These are phyloP conservation scores for Sporothrix euskadiensis DNA, from an alignment of 2,329 filamentous ascomycete genomes.

Conservation along the genomic window DNA sequence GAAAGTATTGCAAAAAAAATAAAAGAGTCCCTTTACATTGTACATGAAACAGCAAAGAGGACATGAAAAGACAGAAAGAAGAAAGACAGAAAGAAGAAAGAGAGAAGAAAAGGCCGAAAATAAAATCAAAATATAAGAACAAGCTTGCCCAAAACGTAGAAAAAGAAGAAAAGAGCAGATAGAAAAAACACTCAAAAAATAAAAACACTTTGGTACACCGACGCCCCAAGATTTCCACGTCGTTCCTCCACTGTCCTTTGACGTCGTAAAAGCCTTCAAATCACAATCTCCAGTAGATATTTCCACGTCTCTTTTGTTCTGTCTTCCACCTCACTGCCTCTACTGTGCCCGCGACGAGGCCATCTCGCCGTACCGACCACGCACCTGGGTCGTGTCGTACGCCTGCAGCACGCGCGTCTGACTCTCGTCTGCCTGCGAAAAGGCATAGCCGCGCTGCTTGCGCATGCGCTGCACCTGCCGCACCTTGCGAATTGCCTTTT, in stretches of 20 bases:
- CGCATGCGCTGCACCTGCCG: slow-evolving; percentile 98
- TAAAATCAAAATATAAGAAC: not conserved
- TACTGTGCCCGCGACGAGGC: slow-evolving; percentile 42
- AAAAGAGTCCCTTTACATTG: not conserved
- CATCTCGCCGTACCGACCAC: slow-evolving; percentile 97
- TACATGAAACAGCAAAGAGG: not conserved
- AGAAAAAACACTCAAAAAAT: not conserved
- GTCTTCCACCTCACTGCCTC: not conserved
- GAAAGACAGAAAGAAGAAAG: not conserved
- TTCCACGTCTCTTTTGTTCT: not conserved
- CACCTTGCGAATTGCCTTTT: slow-evolving; percentile 98
- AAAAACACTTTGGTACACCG: slow-evolving; percentile 16
- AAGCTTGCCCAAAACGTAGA: not conserved
- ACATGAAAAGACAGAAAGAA: not conserved
- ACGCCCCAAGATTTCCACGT: slow-evolving; percentile 9
- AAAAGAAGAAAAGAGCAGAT: not conserved
- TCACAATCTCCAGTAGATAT: not conserved
- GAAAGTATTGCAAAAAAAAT: not conserved
- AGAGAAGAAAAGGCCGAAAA: not conserved
- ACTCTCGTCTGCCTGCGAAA: slow-evolving; percentile 94
- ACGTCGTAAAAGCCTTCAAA: not conserved
- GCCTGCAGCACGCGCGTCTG: slow-evolving; percentile 94
- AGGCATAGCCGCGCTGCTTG: slow-evolving; percentile 97
- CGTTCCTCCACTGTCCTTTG: not conserved
- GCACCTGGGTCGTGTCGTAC: slow-evolving; percentile 91